Base-by-base conservation (phyloP, 2,329 filamentous ascomycete species). In the Colletotrichum phormii region DNA sequence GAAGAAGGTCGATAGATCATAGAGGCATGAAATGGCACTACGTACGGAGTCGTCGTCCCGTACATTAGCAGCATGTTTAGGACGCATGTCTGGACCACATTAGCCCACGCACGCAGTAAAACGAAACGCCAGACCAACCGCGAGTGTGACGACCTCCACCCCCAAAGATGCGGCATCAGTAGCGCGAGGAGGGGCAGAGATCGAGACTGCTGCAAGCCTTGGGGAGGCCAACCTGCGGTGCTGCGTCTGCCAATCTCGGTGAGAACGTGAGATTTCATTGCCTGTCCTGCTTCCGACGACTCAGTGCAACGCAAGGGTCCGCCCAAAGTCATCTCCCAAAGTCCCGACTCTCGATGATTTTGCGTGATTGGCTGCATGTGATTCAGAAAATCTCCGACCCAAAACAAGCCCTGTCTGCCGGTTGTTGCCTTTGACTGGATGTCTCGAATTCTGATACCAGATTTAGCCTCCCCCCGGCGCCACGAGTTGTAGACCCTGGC, bases 371-470 rank as follows among this genome's bases (percentile, higher is more conserved):
- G 63, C 24, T 66, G 61, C 62, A 58, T 49, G 51, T 26, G 26
- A 69, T 33, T n/a, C 35, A 31, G 24, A 71, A 71, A 71, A 67
- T 71, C 68, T 67, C 68, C 68, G 68, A 67, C 22, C 68, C 26
- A 61, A 67, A 67, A 67, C 68, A 33, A 46, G 33, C 61, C 58
- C 66, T 69, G 66, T 15, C 26, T 49, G 55, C 22, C 22, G 35
- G 22, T 24, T 22, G 33, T 26, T 33, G 68, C 58, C 49, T 62
- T 22, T 71, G 68, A 58, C 33, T 71, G 68, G 68, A 58, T 26
- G 57, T 67, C 57, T 62, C 37, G 22, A 42, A 58, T 42, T 62
- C 68, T 62, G 64, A 67, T 57, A 55, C 63, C 68, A 61, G 63
- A 67, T 58, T 67, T 67, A 67, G 64, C 29, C 67, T 51, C 58